phyloP scores from a whole-genome alignment of 805 yeast species.

The Candida manassasensis region DNA sequence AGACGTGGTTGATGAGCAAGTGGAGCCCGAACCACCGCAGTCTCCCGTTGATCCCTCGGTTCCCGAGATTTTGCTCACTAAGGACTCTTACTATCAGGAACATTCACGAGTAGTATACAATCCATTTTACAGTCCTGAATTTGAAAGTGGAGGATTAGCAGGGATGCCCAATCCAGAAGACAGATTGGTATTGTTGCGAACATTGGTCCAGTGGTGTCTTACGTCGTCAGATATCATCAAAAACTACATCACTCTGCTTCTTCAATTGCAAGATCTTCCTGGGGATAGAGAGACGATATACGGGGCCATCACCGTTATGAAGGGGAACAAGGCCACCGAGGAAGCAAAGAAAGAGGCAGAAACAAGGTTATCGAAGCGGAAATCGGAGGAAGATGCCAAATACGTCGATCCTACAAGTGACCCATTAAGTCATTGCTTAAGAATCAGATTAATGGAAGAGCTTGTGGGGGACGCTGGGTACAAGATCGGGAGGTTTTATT shows the following conservation, averaged over 20 bases:
- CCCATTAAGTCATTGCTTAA: slow-evolving; percentile 30
- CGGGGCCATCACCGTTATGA: slow-evolving; percentile 30
- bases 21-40: slow-evolving; percentile 4
- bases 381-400: slow-evolving; percentile 15
- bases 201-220: slow-evolving; percentile 34
- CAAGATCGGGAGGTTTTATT: slow-evolving; percentile 35
- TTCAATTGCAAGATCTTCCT: slow-evolving; percentile 29
- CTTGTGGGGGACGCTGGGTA: slow-evolving; percentile 39
- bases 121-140: slow-evolving; percentile 19
- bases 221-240: slow-evolving; percentile 27
- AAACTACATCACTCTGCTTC: slow-evolving; percentile 17
- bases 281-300: slow-evolving; percentile 37
- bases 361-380: slow-evolving; percentile 24
- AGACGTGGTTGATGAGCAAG: background rate
- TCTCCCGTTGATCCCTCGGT: slow-evolving; percentile 21
- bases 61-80: slow-evolving; percentile 16
- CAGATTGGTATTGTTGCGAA: slow-evolving; percentile 33
- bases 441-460: slow-evolving; percentile 30
- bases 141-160: slow-evolving; percentile 29
- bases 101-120: slow-evolving; percentile 14
- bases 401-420: slow-evolving; percentile 38
- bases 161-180: slow-evolving; percentile 29
- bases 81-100: slow-evolving; percentile 10
- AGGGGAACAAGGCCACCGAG: slow-evolving; percentile 29
- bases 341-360: slow-evolving; percentile 30